Conservation (phyloP, 1,284 basidiomycete genomes). For the Pyrrhoderma lamaoense region DNA sequence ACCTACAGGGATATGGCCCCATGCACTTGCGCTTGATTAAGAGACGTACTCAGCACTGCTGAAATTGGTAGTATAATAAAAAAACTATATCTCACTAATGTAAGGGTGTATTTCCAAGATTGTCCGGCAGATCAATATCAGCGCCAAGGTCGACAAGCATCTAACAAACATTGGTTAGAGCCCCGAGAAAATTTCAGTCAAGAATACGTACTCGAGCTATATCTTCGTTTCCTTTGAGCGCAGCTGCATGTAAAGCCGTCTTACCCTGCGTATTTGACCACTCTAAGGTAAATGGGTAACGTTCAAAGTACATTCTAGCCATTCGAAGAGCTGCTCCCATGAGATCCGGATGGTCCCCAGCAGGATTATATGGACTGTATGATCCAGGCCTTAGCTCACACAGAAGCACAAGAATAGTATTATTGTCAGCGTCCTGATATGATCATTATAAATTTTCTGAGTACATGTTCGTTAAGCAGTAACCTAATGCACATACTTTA, state of each 20-base stretch:
- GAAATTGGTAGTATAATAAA: background rate
- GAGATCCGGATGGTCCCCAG: slow-evolving; percentile 48
- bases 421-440: slow-evolving; percentile 76
- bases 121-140: slow-evolving; percentile 81
- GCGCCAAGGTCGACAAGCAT: slow-evolving; percentile 86
- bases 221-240: slow-evolving; percentile 83
- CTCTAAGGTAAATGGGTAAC: slow-evolving; percentile 78
- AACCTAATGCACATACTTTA: slow-evolving; percentile 50
- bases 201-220: slow-evolving; percentile 63
- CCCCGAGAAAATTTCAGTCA: slow-evolving; percentile 20
- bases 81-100: slow-evolving; percentile 64
- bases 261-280: slow-evolving; percentile 86
- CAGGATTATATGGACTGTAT: slow-evolving; percentile 39
- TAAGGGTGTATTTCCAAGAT: slow-evolving; percentile 86
- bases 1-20: slow-evolving; percentile 72
- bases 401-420: slow-evolving; percentile 83
- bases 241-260: slow-evolving; percentile 84
- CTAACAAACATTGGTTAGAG: slow-evolving; percentile 32
- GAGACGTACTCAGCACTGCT: slow-evolving; percentile 12
- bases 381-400: slow-evolving; percentile 63
- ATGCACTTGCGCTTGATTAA: slow-evolving; percentile 64
- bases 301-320: slow-evolving; percentile 74
- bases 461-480: slow-evolving; percentile 4
- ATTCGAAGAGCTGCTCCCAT: slow-evolving; percentile 69
- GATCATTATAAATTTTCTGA: slow-evolving; percentile 6